Base-by-base conservation (phyloP, 2,329 filamentous ascomycete species). In the Fusarium clavum region DNA sequence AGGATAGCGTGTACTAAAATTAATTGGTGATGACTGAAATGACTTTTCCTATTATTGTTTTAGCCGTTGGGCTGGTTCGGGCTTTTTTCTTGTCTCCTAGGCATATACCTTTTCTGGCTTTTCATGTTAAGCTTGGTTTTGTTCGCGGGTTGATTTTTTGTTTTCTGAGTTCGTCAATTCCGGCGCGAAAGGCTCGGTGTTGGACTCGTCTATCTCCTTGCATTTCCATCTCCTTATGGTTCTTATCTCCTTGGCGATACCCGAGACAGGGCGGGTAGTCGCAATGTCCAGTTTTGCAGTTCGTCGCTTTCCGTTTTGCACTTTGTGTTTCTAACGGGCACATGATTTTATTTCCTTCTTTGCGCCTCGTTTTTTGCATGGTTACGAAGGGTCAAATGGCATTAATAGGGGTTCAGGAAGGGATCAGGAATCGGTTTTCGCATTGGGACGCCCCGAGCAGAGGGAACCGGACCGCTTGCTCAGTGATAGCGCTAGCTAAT, bases 1-100 rank as follows among this genome's bases (percentile, higher is more conserved):
- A 92, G 81, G 89, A 91, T 76, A 91, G 89, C 83, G 87, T 91
- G 83, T 91, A 91, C 78, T 91, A 88, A 84, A 85, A 81, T 79
- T 80, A 72, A 76, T 78, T 71, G 74, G 79, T 81, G 74, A 87
- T 76, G 83, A 86, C 73, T 80, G 80, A 79, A 85, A 87, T 79
- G 85, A 86, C 64, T 51, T 84, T 84, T 84, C 79, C 71, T 53
- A 83, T 81, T 83, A 16, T 44, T 75, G 81, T 57, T 45, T 81
- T 57, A 44, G 64, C 67, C 69, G 63, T 57, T 52, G 59, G 69
- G 61, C 56, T 64, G 64, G 73, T 66, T 64, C 61, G 60, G 73
- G 63, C 45, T 67, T 72, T 66, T 64, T 72, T 61, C 70, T 76
- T 73, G 61, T 74, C 71, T 72, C 70, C 64, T 75, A 67, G 62